Base-by-base conservation (phyloP, 2,329 filamentous ascomycete genomes). In the Aspergillus tamarii region DNA sequence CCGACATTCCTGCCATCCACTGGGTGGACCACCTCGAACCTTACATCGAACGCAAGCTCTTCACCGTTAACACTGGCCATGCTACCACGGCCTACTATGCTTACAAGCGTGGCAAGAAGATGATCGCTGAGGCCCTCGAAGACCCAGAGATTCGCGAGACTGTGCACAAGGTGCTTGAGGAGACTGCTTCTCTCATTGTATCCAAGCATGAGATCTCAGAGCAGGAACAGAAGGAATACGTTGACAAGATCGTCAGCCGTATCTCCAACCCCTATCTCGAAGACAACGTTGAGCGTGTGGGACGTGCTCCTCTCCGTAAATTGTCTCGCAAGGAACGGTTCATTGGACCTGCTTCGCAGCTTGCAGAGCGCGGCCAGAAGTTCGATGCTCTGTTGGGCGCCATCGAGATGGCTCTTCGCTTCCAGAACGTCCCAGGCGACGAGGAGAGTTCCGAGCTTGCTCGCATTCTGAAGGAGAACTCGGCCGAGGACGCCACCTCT, bases 41-140 rank as follows among this genome's bases (percentile, higher is more conserved):
- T 63, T 99, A 94, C 84, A 98, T 99, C 74, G 95, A 99, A 88
- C 94, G 95, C 80, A 99, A 99, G 87, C 89, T 99, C 69, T 99
- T 94, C 86, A 99, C 95, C 26, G 94, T 99, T 86, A 99, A 99
- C 87, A 99, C 95, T 26, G 91, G 93, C 61, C 95, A 99, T 78
- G 95, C 95, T 64, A 96, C 94, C 9, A 94, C 94, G 23, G 94
- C 95, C 64, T 98, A 98, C 87, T 94, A 95, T 80, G 94, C 94
- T 61, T 91, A 96, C 86, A 87, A 93, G 82, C 87, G 89, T 69
- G 89, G 91, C 75, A 94, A 96, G 85, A 85, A 87, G 75, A 96
- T 91, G 65, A 93, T 99, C 70, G 92, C 95, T 77, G 94, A 98
- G 73, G 91, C 94, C 10, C 87, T 98, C 68, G 87, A 88, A 66